phyloP scores from a whole-genome alignment of 2,329 filamentous ascomycete genomes.

The Phialocephala sp. region DNA sequence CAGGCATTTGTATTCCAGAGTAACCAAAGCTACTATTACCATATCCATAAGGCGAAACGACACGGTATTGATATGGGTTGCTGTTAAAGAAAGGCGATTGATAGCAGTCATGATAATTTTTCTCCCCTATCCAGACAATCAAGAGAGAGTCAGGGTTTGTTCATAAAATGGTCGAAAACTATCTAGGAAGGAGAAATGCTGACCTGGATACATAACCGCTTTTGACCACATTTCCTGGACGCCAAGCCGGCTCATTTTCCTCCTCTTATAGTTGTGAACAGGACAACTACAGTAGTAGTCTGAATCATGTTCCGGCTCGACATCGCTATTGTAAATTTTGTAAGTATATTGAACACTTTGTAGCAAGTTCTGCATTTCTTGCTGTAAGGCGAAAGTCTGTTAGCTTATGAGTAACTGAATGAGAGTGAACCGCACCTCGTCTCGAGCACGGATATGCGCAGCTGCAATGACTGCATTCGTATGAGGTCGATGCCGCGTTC shows the following conservation, averaged over 20 bases:
- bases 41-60: slow-evolving; percentile 45
- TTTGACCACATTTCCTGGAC: slow-evolving; percentile 51
- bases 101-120: slow-evolving; percentile 31
- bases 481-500: slow-evolving; percentile 35
- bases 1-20: slow-evolving; percentile 37
- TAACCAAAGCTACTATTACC: slow-evolving; percentile 4
- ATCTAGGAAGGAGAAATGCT: slow-evolving; percentile 34
- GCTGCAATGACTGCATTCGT: slow-evolving; percentile 49
- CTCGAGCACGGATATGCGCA: slow-evolving; percentile 45
- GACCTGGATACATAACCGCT: slow-evolving; percentile 54
- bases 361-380: slow-evolving; percentile 51
- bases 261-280: slow-evolving; percentile 48
- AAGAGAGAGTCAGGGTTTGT: neutral
- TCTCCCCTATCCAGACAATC: slow-evolving; percentile 21
- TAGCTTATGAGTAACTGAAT: neutral
- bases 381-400: slow-evolving; percentile 37
- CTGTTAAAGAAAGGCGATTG: slow-evolving; percentile 36
- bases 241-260: slow-evolving; percentile 45
- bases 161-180: neutral
- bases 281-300: slow-evolving; percentile 48
- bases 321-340: slow-evolving; percentile 52
- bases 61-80: slow-evolving; percentile 45
- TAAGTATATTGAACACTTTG: slow-evolving; percentile 48
- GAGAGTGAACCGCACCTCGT: slow-evolving; percentile 43
- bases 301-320: slow-evolving; percentile 53